phyloP scores from a whole-genome alignment of 805 yeast species.

The Kluyveromyces aestuarii region DNA sequence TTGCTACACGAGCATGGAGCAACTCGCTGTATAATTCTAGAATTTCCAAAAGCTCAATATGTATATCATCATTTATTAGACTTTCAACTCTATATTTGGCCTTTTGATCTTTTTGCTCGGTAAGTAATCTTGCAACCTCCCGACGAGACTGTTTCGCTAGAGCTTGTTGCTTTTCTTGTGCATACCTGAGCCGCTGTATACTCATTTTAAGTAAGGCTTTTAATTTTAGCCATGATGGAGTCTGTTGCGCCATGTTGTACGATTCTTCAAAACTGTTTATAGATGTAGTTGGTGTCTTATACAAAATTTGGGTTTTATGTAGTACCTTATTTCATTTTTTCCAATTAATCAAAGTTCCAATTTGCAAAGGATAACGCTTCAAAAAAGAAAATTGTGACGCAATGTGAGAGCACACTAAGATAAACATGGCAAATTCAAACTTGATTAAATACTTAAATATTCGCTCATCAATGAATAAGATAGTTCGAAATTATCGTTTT shows the following conservation, averaged over 20 bases:
- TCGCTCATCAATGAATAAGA: slow-evolving; percentile 58
- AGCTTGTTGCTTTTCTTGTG: slow-evolving; percentile 68
- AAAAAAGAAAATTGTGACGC: background rate
- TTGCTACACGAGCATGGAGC: slow-evolving; percentile 60
- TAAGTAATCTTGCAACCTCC: slow-evolving; percentile 58
- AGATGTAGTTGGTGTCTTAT: background rate
- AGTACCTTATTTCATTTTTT: background rate
- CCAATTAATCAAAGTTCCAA: background rate
- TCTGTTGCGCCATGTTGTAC: background rate
- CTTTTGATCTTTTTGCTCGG: slow-evolving; percentile 66
- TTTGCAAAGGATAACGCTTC: background rate
- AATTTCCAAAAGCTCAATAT: slow-evolving; percentile 68
- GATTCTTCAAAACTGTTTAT: background rate
- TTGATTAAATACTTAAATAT: slow-evolving; percentile 43
- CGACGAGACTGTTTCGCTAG: slow-evolving; percentile 67
- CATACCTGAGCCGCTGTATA: slow-evolving; percentile 56
- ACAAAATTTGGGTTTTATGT: background rate
- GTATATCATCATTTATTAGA: slow-evolving; percentile 72
- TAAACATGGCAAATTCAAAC: slow-evolving; percentile 1
- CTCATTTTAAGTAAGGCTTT: slow-evolving; percentile 48
- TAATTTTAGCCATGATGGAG: slow-evolving; percentile 10
- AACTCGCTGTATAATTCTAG: slow-evolving; percentile 79
- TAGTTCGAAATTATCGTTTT: slow-evolving; percentile 59
- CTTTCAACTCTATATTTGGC: slow-evolving; percentile 80
- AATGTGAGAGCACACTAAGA: background rate